These are phyloP conservation scores for Halophytophthora batemanensis DNA, from an alignment of 352 stramenopile genomes.

Conservation along the genomic window DNA sequence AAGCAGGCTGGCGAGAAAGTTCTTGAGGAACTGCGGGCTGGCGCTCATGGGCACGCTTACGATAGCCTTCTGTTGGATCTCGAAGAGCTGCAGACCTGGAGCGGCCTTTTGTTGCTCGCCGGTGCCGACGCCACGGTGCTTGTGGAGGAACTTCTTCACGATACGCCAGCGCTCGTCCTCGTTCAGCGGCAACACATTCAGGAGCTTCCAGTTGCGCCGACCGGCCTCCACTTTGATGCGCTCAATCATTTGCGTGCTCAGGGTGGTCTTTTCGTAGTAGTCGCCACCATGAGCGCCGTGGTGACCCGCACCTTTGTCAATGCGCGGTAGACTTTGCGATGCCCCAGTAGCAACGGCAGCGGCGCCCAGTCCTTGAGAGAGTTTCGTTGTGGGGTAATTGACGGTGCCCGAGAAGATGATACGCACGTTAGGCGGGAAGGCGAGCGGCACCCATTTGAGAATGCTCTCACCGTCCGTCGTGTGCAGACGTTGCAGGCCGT, in stretches of 20 bases:
- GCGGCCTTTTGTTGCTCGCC: conserved; percentile 12
- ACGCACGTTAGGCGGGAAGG: conserved; percentile 85
- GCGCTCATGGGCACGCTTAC: conserved; percentile 47
- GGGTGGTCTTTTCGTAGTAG: conserved; percentile 53
- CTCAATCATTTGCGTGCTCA: conserved; percentile 78
- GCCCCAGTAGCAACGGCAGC: not conserved
- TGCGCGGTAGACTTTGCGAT: conserved; percentile 3
- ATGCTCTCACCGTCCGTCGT: conserved; percentile 87
- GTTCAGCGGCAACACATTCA: conserved; percentile 50
- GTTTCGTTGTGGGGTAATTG: conserved; percentile 44
- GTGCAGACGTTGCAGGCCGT: conserved; percentile 82
- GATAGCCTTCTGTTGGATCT: conserved; percentile 76
- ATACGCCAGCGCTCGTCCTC: conserved; percentile 63
- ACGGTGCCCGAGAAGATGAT: conserved; percentile 80
- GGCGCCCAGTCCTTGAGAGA: conserved; percentile 20
- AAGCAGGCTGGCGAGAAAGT: conserved; percentile 47
- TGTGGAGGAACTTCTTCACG: conserved; percentile 61
- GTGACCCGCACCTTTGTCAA: conserved; percentile 14
- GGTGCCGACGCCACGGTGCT: conserved; percentile 14
- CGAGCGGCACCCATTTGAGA: conserved; percentile 89
- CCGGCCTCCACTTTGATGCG: conserved; percentile 81
- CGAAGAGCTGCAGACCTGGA: conserved; percentile 55
- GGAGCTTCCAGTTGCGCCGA: conserved; percentile 69
- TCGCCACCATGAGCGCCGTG: conserved; percentile 29
- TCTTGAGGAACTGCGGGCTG: conserved; percentile 65